Evolutionary conservation across 2,329 filamentous ascomycete species (phyloP), one percentile per base, ranked within the genome.

Genomic region (Botrytis sinoallii): DNA sequence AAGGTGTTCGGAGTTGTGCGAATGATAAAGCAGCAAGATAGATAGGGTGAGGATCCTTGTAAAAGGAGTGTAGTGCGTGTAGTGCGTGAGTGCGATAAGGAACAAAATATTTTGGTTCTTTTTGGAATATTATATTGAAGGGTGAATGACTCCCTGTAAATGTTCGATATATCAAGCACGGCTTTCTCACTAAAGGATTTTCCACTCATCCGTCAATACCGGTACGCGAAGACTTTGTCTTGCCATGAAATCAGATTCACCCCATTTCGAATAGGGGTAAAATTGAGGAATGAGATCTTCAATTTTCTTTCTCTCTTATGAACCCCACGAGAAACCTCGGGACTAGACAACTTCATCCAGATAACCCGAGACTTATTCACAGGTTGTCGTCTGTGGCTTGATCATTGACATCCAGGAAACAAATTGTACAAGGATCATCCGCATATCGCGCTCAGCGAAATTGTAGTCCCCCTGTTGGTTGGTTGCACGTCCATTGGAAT

Each of bases 361-460:
- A 52, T 29, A 52, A 20, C 44, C 64, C 64, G 64, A 67, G 44
- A 67, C 64, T 67, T 52, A 67, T 40, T 52, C 12, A n/a, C 18
- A 67, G 29, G 22, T 40, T 52, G 64, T 48, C 29, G 29, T n/a
- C 64, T 66, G 44, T 67, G 64, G 64, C 64, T 67, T 52, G 44
- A 67, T 67, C 44, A 40, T 38, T 29, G 44, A 52, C 44, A 52
- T 52, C 46, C 48, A 52, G 64, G 52, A 38, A 38, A 67, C 38
- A 67, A 35, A 67, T 38, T 12, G 5, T 38, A 29, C 64, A 52
- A 52, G 64, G 64, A 38, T 67, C 18, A 40, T 16, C 44, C 64
- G 64, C 44, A 67, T 67, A 67, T 52, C 64, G 64, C 64, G 64
- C 64, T 38, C 46, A 52, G 44, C 18, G 44, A 67, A 67, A 67